These are phyloP conservation scores for Penicillium manginii DNA, from an alignment of 495 filamentous ascomycete genomes.

Conservation along the genomic window DNA sequence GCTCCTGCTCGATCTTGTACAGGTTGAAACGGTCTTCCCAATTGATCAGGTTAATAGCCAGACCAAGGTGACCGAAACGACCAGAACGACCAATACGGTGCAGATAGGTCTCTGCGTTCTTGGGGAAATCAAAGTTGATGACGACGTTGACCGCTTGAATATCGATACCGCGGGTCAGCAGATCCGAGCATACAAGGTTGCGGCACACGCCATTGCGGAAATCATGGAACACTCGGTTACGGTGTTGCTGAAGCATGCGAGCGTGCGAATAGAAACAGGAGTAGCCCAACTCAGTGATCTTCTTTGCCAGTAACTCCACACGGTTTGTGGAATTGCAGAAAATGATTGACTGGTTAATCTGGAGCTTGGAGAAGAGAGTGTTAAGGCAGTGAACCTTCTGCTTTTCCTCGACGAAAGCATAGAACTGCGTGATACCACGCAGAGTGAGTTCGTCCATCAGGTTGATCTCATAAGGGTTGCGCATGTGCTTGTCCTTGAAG, in stretches of 20 bases:
- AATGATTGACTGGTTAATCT: slow-evolving; percentile 99
- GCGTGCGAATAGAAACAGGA: slow-evolving; percentile 99
- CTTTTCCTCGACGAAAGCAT: slow-evolving; percentile 98
- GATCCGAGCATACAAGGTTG: slow-evolving; percentile 96
- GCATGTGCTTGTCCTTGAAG: slow-evolving; percentile 99
- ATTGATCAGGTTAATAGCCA: slow-evolving; percentile 98
- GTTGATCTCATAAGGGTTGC: slow-evolving; percentile 95
- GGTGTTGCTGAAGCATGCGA: slow-evolving; percentile 95
- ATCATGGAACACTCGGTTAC: slow-evolving; percentile 98
- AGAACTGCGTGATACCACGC: slow-evolving; percentile 97
- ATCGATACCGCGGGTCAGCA: slow-evolving; percentile 97
- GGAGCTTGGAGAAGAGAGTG: slow-evolving; percentile 96
- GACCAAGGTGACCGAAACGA: slow-evolving; percentile 93
- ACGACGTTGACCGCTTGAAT: slow-evolving; percentile 99
- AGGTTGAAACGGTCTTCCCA: slow-evolving; percentile 99
- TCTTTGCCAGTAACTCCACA: slow-evolving; percentile 96
- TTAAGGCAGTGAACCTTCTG: slow-evolving; percentile 99
- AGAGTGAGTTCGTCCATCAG: slow-evolving; percentile 99
- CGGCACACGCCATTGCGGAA: slow-evolving; percentile 97
- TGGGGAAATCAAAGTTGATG: slow-evolving; percentile 99
- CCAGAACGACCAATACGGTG: slow-evolving; percentile 98
- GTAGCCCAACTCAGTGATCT: slow-evolving; percentile 98
- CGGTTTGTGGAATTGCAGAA: slow-evolving; percentile 99
- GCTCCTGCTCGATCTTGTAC: slow-evolving; percentile 96
- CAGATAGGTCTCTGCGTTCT: slow-evolving; percentile 98